Percentiles rank a stretch among this genome's conserved stretches.
Conservation (phyloP, 1,284 basidiomycete genomes). For the Leccinum huronense region DNA sequence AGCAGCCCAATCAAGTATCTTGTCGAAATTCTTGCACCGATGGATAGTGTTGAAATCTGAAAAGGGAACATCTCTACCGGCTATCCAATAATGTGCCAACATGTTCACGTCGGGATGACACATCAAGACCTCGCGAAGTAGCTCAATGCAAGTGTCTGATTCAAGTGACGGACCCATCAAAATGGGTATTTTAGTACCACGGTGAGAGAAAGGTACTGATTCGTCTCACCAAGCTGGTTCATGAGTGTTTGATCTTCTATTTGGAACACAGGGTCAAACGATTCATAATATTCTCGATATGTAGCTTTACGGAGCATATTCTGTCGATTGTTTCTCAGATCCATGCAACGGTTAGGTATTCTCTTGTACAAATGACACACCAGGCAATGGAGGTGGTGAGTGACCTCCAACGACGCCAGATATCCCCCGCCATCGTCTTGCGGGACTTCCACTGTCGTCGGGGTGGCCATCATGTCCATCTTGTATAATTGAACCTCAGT, state of each 20-base stretch:
- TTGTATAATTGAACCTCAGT: slow-evolving; percentile 5
- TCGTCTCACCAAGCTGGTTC: slow-evolving; percentile 2
- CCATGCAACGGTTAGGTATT: no score
- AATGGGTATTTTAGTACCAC: background rate
- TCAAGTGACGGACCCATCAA: background rate
- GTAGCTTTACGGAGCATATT: no score
- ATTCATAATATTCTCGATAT: slow-evolving; percentile 1
- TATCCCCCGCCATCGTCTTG: slow-evolving; percentile 10
- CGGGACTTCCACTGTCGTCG: slow-evolving; percentile 2
- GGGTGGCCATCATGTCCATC: slow-evolving; percentile 4
- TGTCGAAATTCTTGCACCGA: slow-evolving; percentile 5
- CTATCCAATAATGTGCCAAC: no score
- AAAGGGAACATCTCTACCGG: no score
- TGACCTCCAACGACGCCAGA: no score
- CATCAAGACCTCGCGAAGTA: no score
- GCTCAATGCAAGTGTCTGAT: no score
- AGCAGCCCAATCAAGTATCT: background rate
- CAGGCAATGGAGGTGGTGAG: no score
- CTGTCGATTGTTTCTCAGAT: no score
- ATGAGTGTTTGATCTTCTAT: background rate
- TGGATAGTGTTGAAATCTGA: background rate
- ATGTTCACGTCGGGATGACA: no score
- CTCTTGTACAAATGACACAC: no score
- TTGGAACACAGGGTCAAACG: background rate
- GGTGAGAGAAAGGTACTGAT: background rate